These are phyloP conservation scores for Rhizoctonia solani DNA, from an alignment of 1,284 basidiomycete genomes.

Conservation along the genomic window DNA sequence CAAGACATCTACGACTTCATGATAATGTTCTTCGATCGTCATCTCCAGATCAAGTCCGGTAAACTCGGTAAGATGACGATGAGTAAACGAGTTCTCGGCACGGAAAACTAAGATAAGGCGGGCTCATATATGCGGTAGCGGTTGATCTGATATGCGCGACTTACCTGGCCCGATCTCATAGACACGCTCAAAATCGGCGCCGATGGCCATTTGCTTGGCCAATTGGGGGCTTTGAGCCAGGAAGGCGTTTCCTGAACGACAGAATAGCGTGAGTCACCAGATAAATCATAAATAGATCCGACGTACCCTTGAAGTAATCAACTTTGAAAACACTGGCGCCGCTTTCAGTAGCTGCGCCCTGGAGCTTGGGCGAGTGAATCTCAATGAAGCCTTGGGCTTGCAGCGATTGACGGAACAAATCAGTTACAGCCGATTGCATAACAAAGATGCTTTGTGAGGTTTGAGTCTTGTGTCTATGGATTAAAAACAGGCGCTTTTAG, in stretches of 20 bases:
- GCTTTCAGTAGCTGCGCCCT: constrained; percentile 95
- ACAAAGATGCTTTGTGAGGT: constrained; percentile 96
- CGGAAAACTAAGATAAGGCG: constrained; percentile 72
- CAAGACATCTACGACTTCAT: constrained; percentile 89
- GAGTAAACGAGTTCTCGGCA: constrained; percentile 97
- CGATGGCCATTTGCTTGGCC: constrained; percentile 99
- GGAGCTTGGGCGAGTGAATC: constrained; percentile 97
- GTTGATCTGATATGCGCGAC: too few relatives aligned
- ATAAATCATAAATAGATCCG: too few relatives aligned
- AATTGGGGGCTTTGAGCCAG: constrained; percentile 97
- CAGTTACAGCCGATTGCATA: constrained; percentile 85
- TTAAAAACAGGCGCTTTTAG: constrained; percentile 24
- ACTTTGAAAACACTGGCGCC: constrained; percentile 99
- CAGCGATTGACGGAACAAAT: constrained; percentile 83
- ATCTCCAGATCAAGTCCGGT: constrained; percentile 99
- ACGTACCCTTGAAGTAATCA: constrained; percentile 90
- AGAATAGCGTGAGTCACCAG: too few relatives aligned
- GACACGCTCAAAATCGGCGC: constrained; percentile 96
- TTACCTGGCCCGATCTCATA: constrained; percentile 85
- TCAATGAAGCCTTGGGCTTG: constrained; percentile 81
- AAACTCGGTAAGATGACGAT: constrained; percentile 98
- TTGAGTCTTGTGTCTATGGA: constrained; percentile 48
- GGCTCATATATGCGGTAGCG: neutral
- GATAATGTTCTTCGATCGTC: constrained; percentile 97
- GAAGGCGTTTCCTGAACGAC: constrained; percentile 86